Conservation (phyloP, 78 protist genomes). For the Dictyostelium intermedium region DNA sequence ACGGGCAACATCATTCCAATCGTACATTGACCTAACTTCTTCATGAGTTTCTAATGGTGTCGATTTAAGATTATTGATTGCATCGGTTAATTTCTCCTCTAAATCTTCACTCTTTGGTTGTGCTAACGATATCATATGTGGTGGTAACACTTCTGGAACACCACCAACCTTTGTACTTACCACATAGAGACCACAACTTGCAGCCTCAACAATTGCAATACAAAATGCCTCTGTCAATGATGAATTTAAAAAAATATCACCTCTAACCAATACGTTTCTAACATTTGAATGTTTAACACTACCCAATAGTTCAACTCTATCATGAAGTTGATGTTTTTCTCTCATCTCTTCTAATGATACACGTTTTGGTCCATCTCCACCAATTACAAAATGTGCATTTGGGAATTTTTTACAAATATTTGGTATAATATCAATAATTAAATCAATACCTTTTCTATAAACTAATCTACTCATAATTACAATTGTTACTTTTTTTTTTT, state of each 20-base stretch:
- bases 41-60: conserved; percentile 43
- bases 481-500: conserved; percentile 76
- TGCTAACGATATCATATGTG: conserved; percentile 81
- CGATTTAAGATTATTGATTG: not conserved
- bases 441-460: conserved; percentile 96
- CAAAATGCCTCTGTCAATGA: conserved; percentile 99
- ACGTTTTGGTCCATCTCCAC: conserved; percentile 96
- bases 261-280: conserved; percentile 88
- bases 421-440: conserved; percentile 83
- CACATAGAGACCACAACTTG: conserved; percentile 89
- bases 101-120: conserved; percentile 81
- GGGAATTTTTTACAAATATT: conserved; percentile 80
- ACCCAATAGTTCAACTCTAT: conserved; percentile 95
- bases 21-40: conserved; percentile 80
- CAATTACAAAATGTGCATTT: conserved; percentile 88
- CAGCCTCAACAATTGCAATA: conserved; percentile 99
- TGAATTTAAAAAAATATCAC: conserved; percentile 97
- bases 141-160: conserved; percentile 97
- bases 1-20: conserved; percentile 90
- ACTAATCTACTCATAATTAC: conserved; percentile 94
- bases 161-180: conserved; percentile 97
- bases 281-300: conserved; percentile 91
- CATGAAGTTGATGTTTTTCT: conserved; percentile 91
- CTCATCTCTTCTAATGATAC: conserved; percentile 92
- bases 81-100: conserved; percentile 25